These are phyloP conservation scores for Phytophthora melonis DNA, from an alignment of 352 stramenopile species.

Conservation along the genomic window DNA sequence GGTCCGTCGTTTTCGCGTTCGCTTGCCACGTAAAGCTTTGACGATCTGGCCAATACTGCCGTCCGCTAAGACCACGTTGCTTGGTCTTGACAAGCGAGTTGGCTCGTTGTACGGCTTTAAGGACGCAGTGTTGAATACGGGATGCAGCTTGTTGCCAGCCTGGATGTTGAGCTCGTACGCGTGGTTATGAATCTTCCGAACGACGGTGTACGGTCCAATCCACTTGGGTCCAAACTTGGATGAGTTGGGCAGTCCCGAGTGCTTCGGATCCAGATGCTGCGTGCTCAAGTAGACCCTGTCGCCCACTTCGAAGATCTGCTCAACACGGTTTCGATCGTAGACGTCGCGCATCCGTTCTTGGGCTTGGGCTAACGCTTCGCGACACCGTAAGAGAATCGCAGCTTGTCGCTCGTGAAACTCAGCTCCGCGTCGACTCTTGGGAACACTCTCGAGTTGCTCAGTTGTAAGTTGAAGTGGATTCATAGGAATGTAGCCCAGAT, in stretches of 20 bases:
- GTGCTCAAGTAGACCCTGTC: slow-evolving; percentile 28
- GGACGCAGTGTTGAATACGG: slow-evolving; percentile 21
- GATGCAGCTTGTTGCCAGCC: slow-evolving; percentile 19
- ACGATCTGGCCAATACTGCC: slow-evolving; percentile 13
- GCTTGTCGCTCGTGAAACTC: too few relatives aligned
- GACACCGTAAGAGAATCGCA: too few relatives aligned
- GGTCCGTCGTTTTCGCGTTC: not conserved
- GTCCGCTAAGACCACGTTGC: slow-evolving; percentile 11
- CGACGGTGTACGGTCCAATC: slow-evolving; percentile 19
- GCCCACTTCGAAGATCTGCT: slow-evolving; percentile 19
- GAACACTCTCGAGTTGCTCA: too few relatives aligned
- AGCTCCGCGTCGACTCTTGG: too few relatives aligned
- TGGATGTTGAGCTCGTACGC: slow-evolving; percentile 34
- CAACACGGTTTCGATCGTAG: slow-evolving; percentile 2
- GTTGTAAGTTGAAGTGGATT: too few relatives aligned
- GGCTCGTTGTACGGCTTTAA: slow-evolving; percentile 16
- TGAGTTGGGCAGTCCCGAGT: slow-evolving; percentile 18
- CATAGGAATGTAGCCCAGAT: too few relatives aligned
- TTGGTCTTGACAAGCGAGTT: not conserved
- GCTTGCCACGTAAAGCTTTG: not conserved
- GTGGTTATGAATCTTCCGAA: slow-evolving; percentile 27
- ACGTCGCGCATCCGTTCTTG: too few relatives aligned
- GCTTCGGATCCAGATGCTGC: slow-evolving; percentile 17
- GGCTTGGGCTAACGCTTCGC: too few relatives aligned
- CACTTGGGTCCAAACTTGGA: slow-evolving; percentile 28